phyloP scores from a whole-genome alignment of 78 protist genomes.

The Corallochytrium limacisporum region DNA sequence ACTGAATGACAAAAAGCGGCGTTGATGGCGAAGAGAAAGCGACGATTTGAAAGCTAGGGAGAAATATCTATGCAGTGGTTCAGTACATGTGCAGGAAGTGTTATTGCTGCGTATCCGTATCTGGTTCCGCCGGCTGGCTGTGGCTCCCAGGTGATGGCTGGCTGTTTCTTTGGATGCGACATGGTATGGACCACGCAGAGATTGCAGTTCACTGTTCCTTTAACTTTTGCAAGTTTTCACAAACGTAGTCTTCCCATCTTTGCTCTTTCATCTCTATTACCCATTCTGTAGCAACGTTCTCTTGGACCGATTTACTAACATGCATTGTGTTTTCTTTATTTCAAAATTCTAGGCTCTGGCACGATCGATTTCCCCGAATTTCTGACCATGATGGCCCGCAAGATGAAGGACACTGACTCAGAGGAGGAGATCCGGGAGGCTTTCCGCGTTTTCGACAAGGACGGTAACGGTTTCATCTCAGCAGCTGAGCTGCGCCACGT shows the following conservation, averaged over 20 bases:
- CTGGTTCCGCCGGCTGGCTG: no score
- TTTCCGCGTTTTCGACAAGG: slow-evolving; percentile 98
- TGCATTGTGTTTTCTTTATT: not conserved
- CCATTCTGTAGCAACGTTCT: not conserved
- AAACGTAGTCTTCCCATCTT: not conserved
- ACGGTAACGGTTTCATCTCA: slow-evolving; percentile 92
- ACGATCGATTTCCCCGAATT: slow-evolving; percentile 97
- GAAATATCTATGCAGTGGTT: no score
- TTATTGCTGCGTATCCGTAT: no score
- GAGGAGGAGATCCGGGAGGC: slow-evolving; percentile 98
- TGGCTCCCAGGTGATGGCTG: no score
- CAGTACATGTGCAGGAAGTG: no score
- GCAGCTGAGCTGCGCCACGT: slow-evolving; percentile 94
- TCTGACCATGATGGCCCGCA: slow-evolving; percentile 81
- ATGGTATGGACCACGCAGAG: no score
- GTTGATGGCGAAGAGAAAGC: no score
- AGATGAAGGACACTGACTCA: slow-evolving; percentile 93
- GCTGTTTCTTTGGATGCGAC: no score
- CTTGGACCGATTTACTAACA: not conserved
- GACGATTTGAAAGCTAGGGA: no score
- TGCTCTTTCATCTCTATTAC: not conserved
- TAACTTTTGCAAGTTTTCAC: not conserved
- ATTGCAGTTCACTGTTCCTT: not conserved
- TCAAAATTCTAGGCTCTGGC: slow-evolving; percentile 51
- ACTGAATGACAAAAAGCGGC: no score